These are phyloP conservation scores for Wickerhamomyces subpelliculosus DNA, from an alignment of 805 yeast genomes.

Conservation along the genomic window DNA sequence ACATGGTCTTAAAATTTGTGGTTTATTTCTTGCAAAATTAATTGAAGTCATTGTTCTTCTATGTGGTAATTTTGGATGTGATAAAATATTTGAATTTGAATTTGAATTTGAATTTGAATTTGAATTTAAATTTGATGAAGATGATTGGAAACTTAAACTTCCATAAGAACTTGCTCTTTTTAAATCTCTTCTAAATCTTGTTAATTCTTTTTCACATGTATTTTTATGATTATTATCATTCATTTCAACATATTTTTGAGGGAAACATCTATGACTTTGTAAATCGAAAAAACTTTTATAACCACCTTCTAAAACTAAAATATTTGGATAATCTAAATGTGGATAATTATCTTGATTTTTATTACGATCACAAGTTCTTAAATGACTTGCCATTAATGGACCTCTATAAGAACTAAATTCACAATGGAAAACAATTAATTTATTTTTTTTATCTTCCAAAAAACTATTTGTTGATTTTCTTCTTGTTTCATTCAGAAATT, in stretches of 20 bases:
- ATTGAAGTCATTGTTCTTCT: slow-evolving; percentile 20
- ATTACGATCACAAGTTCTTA: slow-evolving; percentile 77
- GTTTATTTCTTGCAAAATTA: slow-evolving; percentile 13
- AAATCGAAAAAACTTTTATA: slow-evolving; percentile 69
- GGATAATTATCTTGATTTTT: slow-evolving; percentile 75
- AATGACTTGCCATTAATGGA: slow-evolving; percentile 85
- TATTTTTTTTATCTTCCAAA: slow-evolving; percentile 8
- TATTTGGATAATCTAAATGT: slow-evolving; percentile 76
- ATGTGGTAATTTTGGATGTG: slow-evolving; percentile 6
- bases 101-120: slow-evolving; percentile 2
- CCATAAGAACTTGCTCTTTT: slow-evolving; percentile 31
- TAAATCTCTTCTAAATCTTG: slow-evolving; percentile 41
- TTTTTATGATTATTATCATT: slow-evolving; percentile 48
- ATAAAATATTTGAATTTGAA: slow-evolving; percentile 1
- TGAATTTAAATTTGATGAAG: too few species aligned
- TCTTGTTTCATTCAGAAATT: slow-evolving; percentile 32
- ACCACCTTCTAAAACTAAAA: slow-evolving; percentile 86
- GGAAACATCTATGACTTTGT: slow-evolving; percentile 55
- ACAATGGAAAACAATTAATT: slow-evolving; percentile 79
- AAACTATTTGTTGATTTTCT: slow-evolving; percentile 7
- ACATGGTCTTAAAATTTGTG: too few species aligned
- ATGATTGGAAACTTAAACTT: slow-evolving; percentile 12
- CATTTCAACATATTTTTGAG: slow-evolving; percentile 84
- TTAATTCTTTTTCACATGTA: slow-evolving; percentile 48
- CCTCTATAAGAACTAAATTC: slow-evolving; percentile 91